Evolutionary conservation across 2,329 filamentous ascomycete genomes (phyloP).

Genomic region (Pseudogymnoascus sp.): DNA sequence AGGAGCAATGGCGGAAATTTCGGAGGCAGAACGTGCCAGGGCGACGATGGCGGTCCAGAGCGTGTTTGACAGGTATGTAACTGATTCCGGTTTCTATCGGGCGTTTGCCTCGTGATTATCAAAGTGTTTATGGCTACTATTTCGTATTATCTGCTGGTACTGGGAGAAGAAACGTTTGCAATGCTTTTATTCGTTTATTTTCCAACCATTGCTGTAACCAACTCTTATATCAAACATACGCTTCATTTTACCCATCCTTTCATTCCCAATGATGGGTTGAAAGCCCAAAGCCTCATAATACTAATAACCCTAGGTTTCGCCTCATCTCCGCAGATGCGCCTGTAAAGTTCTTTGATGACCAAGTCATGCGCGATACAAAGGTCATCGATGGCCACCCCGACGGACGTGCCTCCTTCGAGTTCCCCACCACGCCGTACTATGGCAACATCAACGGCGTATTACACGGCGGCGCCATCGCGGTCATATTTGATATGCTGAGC

Average conservation of each 20-base stretch:
- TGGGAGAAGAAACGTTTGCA: not conserved
- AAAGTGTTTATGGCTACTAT: not conserved
- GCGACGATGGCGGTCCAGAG: constrained; percentile 24
- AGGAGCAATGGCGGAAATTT: not conserved
- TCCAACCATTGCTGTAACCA: not conserved
- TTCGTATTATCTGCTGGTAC: not conserved
- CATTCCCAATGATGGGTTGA: not conserved
- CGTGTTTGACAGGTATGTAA: constrained; percentile 25
- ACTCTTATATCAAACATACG: not conserved
- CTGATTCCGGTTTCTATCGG: not conserved
- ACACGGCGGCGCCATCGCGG: constrained; percentile 46
- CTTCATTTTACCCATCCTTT: not conserved
- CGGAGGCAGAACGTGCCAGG: constrained; percentile 13
- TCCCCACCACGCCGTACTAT: constrained; percentile 37
- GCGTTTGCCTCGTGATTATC: not conserved
- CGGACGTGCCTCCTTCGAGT: constrained; percentile 35
- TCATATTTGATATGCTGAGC: constrained; percentile 50
- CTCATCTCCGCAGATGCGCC: constrained; percentile 10
- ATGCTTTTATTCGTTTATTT: not conserved
- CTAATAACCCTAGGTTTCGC: constrained; percentile 16
- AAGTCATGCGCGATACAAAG: constrained; percentile 19
- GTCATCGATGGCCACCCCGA: constrained; percentile 27
- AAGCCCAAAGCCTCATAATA: not conserved
- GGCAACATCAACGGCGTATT: constrained; percentile 42
- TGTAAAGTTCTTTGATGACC: constrained; percentile 19